Evolutionary conservation across 345 rosid genomes (phyloP), one percentile per base, ranked within the genome.

Genomic region (Citrus unshiu): DNA sequence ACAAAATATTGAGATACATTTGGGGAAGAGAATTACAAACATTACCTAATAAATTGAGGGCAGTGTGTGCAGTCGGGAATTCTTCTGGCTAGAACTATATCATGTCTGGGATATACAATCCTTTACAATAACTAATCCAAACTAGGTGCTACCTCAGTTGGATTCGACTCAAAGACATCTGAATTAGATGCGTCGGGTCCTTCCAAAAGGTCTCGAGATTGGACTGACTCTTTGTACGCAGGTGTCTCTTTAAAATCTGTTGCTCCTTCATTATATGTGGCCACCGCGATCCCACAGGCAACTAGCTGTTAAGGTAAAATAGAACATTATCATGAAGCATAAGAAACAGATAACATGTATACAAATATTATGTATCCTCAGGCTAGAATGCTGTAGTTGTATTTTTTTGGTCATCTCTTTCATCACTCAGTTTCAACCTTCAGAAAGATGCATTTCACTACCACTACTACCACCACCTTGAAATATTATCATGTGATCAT

Each of bases 91-190:
- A 29, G 59, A 63, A 69, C 35, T 65, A 46, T 56, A 75, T 65
- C 79, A 56, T 43, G 8, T 29, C 30, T 24, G 60, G 75, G 68
- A 63, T 60, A 70, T 7, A 74, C 35, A 54, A n/a, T 64, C 63
- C 27, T 70, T 78, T 76, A 32, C 51, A 49, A 25, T 10, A 30
- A 80, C 88, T 90, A 93, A 39, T 95, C 97, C 91, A 92, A 88
- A 85, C 95, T 90, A 75, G 97, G 98, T 2, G 97, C 97, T 81
- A 92, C 95, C 85, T 95, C 98, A 7, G 98, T 93, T n/a, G 98
- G 99, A 74, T 93, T 95, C n/a, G 96, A 92, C 80, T 95, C 99
- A 0, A 95, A 93, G 54, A 92, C 91, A 80, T 95, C 98, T 1
- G 97, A 81, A 77, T 77, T 87, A 1, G 94, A 91, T 77, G 88